Evolutionary conservation across 495 filamentous ascomycete genomes (phyloP).

Genomic region (Aspergillus diversus): DNA sequence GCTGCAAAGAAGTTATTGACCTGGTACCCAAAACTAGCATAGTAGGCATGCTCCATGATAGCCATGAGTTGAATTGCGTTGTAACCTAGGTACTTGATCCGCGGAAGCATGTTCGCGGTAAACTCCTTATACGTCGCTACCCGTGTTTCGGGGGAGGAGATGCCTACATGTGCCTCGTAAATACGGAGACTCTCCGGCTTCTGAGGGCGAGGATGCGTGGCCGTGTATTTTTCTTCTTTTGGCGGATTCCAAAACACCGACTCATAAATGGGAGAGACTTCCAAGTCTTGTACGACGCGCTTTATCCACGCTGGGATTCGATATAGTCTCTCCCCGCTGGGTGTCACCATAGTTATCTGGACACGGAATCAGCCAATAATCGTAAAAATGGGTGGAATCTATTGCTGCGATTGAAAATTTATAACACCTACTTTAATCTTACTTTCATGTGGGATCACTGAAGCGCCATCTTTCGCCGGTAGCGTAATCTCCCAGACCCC

Average conservation of each 20-base stretch:
- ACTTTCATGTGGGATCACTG: constrained; percentile 87
- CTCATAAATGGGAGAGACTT: constrained; percentile 87
- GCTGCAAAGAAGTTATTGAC: constrained; percentile 98
- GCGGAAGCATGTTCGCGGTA: constrained; percentile 85
- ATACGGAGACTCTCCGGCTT: constrained; percentile 87
- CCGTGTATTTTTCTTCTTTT: constrained; percentile 68
- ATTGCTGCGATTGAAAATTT: neutral
- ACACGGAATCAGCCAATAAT: neutral
- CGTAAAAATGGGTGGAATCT: neutral
- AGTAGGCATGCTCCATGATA: constrained; percentile 99
- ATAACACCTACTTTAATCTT: constrained; percentile 78
- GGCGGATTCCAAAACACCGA: constrained; percentile 97
- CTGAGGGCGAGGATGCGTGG: constrained; percentile 80
- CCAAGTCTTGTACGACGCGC: constrained; percentile 90
- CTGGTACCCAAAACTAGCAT: constrained; percentile 98
- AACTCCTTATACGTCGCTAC: constrained; percentile 97
- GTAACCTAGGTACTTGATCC: constrained; percentile 90
- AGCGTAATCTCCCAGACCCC: constrained; percentile 88
- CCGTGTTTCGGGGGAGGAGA: constrained; percentile 85
- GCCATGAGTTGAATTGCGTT: constrained; percentile 99
- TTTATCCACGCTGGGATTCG: constrained; percentile 95
- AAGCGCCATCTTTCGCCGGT: constrained; percentile 71
- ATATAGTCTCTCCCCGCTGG: constrained; percentile 78
- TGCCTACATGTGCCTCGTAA: constrained; percentile 97
- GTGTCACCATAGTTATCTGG: constrained; percentile 84